phyloP scores from a whole-genome alignment of 2,329 filamentous ascomycete genomes.

The Epichloe typhina region DNA sequence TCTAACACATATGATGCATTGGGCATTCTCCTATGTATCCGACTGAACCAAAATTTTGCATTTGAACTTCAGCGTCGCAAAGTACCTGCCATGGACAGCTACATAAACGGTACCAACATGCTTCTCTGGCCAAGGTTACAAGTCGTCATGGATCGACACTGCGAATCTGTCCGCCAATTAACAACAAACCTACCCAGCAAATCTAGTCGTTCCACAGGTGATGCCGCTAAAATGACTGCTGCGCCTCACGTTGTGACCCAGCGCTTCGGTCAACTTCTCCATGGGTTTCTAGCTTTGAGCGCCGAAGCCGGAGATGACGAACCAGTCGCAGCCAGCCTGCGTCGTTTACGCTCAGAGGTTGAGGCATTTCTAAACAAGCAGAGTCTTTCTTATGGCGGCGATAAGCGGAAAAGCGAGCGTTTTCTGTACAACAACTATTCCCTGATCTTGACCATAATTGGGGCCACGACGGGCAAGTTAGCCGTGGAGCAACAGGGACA shows the following conservation, averaged over 20 bases:
- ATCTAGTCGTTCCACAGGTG: constrained; percentile 28
- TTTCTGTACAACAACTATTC: constrained; percentile 97
- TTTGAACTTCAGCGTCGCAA: constrained; percentile 89
- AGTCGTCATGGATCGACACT: constrained; percentile 83
- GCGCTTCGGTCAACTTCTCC: constrained; percentile 84
- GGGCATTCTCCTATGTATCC: constrained; percentile 79
- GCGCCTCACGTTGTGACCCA: constrained; percentile 89
- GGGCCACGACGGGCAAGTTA: constrained; percentile 60
- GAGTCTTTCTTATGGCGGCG: constrained; percentile 58
- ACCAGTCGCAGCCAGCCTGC: constrained; percentile 71
- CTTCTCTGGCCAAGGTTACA: constrained; percentile 93
- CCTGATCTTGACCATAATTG: constrained; percentile 82
- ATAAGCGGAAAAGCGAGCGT: constrained; percentile 67
- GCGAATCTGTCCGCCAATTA: constrained; percentile 64
- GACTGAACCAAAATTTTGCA: constrained; percentile 84
- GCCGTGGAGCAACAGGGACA: constrained; percentile 61
- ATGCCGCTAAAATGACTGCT: constrained; percentile 51
- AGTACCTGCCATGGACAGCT: constrained; percentile 76
- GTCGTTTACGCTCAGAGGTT: constrained; percentile 64
- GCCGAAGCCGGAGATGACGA: constrained; percentile 91
- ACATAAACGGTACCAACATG: constrained; percentile 93
- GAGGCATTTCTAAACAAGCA: constrained; percentile 71
- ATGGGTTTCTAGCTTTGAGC: constrained; percentile 71
- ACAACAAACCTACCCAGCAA: constrained; percentile 38
- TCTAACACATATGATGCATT: constrained; percentile 71